These are phyloP conservation scores for Calonectria multiphialidica DNA, from an alignment of 2,329 filamentous ascomycete genomes.

Conservation along the genomic window DNA sequence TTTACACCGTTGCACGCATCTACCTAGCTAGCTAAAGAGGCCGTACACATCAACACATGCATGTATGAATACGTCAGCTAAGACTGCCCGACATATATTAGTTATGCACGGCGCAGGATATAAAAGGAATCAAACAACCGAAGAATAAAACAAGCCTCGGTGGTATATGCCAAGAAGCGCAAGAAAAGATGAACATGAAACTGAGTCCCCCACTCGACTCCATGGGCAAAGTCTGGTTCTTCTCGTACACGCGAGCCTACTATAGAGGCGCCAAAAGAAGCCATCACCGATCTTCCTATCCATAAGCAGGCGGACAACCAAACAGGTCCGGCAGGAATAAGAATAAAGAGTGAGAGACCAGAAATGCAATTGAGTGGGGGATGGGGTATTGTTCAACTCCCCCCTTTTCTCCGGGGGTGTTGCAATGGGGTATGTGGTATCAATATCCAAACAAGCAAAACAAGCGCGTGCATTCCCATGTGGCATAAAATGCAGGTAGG, in stretches of 20 bases:
- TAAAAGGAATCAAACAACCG: constrained; percentile 20
- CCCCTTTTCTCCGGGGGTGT: constrained; percentile 5
- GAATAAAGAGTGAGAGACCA: constrained; percentile 2
- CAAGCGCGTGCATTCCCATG: constrained; percentile 20
- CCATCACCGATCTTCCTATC: constrained; percentile 14
- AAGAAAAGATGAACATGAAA: constrained; percentile 23
- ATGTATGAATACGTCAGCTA: constrained; percentile 25
- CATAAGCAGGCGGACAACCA: constrained; percentile 1
- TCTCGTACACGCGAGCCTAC: constrained; percentile 17
- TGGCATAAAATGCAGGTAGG: constrained; percentile 31
- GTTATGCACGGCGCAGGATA: constrained; percentile 33
- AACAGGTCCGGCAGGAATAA: constrained; percentile 13
- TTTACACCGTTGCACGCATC: constrained; percentile 29
- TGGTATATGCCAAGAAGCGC: constrained; percentile 20
- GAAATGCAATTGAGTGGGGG: constrained; percentile 1
- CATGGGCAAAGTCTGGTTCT: constrained; percentile 11
- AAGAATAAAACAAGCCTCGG: constrained; percentile 6
- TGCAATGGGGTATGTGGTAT: constrained; percentile 29
- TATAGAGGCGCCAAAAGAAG: constrained; percentile 14
- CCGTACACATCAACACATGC: constrained; percentile 27
- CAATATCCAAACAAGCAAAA: constrained; percentile 36
- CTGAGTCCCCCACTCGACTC: constrained; percentile 12
- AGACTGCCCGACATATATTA: constrained; percentile 27
- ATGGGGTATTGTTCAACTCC: constrained; percentile 41
- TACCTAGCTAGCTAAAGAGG: constrained; percentile 26